A percentile compares a stretch with the other conserved stretches of the same genome.
phyloP scores from a whole-genome alignment of 139 green algal genomes.

The Volvox africanus region DNA sequence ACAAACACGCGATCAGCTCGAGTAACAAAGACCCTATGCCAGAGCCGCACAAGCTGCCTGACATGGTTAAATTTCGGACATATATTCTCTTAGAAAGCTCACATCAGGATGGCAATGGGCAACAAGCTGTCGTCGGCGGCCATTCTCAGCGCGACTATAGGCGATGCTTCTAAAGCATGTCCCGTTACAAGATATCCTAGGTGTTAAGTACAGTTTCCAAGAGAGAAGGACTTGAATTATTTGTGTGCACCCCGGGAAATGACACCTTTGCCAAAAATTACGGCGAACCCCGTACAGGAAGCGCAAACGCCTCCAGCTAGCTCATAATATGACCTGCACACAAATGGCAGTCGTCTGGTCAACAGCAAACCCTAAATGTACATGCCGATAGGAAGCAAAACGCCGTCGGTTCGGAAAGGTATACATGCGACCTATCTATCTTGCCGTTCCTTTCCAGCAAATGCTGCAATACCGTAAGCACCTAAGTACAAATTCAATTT shows the following conservation, averaged over 20 bases:
- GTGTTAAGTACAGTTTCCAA: neutral
- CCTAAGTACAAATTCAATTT: neutral
- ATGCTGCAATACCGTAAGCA: neutral
- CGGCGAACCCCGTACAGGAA: neutral
- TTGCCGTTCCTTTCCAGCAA: neutral
- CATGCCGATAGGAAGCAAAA: too few species aligned
- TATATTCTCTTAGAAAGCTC: neutral
- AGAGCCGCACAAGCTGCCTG: neutral
- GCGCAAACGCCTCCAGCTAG: neutral
- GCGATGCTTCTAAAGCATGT: slow-evolving; percentile 28
- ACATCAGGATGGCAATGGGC: slow-evolving; percentile 56
- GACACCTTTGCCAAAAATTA: neutral
- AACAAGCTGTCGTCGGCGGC: slow-evolving; percentile 45
- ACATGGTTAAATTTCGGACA: neutral
- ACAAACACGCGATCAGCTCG: slow-evolving; percentile 31
- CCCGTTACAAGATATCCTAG: neutral
- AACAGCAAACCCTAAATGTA: too few species aligned
- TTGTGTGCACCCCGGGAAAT: neutral
- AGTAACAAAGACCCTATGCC: neutral
- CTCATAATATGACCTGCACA: too few species aligned
- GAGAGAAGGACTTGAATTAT: neutral
- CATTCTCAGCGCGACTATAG: slow-evolving; percentile 3
- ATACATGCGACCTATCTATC: too few species aligned
- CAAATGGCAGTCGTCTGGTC: too few species aligned
- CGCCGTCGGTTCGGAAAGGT: too few species aligned